Evolutionary conservation across 75 land plant genomes (phyloP).

Genomic region (Cunninghamia lanceolata): DNA sequence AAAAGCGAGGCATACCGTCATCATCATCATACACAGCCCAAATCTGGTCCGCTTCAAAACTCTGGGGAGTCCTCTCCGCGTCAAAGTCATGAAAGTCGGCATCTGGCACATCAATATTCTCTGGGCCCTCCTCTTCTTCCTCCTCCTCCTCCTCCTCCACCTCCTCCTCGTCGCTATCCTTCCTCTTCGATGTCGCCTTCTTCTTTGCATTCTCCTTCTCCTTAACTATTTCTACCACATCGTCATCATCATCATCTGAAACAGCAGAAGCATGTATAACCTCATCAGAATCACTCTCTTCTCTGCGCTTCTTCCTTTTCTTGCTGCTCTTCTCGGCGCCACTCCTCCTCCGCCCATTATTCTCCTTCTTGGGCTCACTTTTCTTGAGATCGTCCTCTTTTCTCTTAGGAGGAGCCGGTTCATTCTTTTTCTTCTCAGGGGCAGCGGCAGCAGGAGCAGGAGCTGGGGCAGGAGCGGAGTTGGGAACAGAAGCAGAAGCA

Average conservation of each 20-base stretch:
- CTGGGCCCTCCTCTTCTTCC: background rate
- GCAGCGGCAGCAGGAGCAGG: background rate
- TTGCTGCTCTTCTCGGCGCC: background rate
- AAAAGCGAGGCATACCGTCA: slow-evolving; percentile 37
- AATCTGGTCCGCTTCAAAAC: slow-evolving; percentile 27
- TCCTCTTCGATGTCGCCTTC: background rate
- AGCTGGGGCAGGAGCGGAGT: background rate
- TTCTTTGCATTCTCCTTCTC: background rate
- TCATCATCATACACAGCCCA: slow-evolving; percentile 44
- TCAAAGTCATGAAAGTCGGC: slow-evolving; percentile 39
- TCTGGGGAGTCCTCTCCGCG: slow-evolving; percentile 16
- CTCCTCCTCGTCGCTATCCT: background rate
- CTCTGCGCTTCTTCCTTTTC: background rate
- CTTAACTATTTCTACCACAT: background rate
- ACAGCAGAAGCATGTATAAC: background rate
- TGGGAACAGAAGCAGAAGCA: background rate
- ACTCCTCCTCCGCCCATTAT: background rate
- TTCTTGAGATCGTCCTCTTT: slow-evolving; percentile 2
- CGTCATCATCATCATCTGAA: background rate
- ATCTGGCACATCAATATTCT: slow-evolving; percentile 21
- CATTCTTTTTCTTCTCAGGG: background rate
- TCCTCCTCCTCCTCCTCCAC: background rate
- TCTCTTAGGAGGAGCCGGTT: background rate
- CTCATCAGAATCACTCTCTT: slow-evolving; percentile 4
- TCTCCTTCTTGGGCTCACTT: background rate